Base-by-base conservation (phyloP, 257 asterid genomes). In the Catharanthus roseus region DNA sequence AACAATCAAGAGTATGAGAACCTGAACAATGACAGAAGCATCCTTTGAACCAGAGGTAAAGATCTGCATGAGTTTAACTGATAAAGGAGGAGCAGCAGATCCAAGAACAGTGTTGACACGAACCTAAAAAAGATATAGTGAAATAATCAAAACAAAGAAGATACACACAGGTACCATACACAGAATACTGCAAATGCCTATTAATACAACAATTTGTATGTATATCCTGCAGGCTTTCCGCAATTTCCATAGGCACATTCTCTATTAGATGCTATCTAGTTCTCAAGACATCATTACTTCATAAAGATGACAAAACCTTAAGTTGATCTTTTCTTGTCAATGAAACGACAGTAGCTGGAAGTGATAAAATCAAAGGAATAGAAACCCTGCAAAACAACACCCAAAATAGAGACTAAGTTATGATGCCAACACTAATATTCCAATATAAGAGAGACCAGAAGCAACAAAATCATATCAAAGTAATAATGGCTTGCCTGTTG, bases 61-160 rank as follows among this genome's bases (percentile, higher is more conserved):
- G 61, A 91, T 87, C 83, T 95, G 99, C 95, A 62, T 88, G 81
- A 95, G 93, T 77, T 83, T 89, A 73, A 95, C 96, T 5, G 97
- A 82, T 70, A 91, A 79, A 76, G 95, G 79, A 57, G 95, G 96
- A 31, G 88, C 84, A 51, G 93, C 67, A 74, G 93, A 92, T 62
- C 97, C 99, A 80, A 95, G 78, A 66, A 86, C 96, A 69, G 96
- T 89, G 79, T 76, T 86, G 79, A 89, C 88, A 31, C 79, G 83
- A 63, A 91, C 99, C 99, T 93, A 77, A 69, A 65, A n/a, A 77
- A 29, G 50, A 26, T 24, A 58, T 55, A 61, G 26, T 11, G 33
- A 28, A 19, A 54, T 4, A 58, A 45, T 39, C 26, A 11, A 58
- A 68, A 75, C 13, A 49, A 6, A 56, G 53, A 56, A 23, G 21